Percentiles rank a stretch among this genome's conserved stretches.
Conservation (phyloP, 164 flowering plant genomes). For the Litsea cubeba region DNA sequence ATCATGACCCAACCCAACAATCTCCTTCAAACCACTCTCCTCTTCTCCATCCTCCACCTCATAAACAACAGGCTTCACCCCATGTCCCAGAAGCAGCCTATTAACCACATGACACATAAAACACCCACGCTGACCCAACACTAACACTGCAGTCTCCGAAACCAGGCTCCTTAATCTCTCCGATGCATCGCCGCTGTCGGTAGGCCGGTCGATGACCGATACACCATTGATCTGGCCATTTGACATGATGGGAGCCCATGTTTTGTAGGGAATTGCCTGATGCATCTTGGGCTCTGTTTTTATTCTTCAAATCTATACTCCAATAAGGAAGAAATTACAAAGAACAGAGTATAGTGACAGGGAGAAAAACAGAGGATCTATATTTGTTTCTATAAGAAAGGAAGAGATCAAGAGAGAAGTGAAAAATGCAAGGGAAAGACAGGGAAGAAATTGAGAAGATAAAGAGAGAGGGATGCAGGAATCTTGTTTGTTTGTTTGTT, state of each 20-base stretch:
- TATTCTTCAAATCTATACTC: not conserved
- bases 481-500: not conserved
- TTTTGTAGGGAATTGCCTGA: slow-evolving; percentile 50
- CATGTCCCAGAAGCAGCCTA: slow-evolving; percentile 49
- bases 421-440: not conserved
- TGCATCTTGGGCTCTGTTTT: slow-evolving; percentile 28
- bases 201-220: not conserved
- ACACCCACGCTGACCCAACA: slow-evolving; percentile 59
- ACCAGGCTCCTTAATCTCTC: slow-evolving; percentile 25
- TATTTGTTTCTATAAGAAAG: not conserved
- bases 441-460: not conserved
- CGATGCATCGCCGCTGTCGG: not conserved
- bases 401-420: slow-evolving; percentile 1
- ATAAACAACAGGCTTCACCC: slow-evolving; percentile 66
- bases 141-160: slow-evolving; percentile 60
- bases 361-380: slow-evolving; percentile 5
- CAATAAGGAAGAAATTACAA: not conserved
- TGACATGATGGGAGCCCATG: slow-evolving; percentile 27
- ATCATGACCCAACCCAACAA: slow-evolving; percentile 10
- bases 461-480: not conserved
- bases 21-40: slow-evolving; percentile 19
- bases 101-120: slow-evolving; percentile 83
- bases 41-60: slow-evolving; percentile 67
- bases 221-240: not conserved
- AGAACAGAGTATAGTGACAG: slow-evolving; percentile 1